Percentiles rank a stretch among this genome's conserved stretches.
Evolutionary conservation across 768 basidiomycete species (phyloP).

Genomic region (Daedaleopsis nitida): DNA sequence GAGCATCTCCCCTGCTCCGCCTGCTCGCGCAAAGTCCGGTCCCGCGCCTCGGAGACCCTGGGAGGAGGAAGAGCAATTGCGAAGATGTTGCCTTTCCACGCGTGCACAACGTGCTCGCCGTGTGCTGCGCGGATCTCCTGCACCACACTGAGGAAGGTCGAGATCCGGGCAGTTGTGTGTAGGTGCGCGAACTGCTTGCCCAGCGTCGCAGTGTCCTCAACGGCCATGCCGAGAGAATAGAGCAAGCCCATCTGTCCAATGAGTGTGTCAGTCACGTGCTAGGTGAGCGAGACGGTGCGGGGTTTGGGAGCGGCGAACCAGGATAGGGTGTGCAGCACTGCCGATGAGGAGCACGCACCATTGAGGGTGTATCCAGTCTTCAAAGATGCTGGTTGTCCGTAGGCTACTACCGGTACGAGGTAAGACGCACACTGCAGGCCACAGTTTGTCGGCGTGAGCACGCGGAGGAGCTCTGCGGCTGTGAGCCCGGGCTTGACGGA

Average conservation of each 20-base stretch:
- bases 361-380: too few species aligned
- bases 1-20: conserved; percentile 7
- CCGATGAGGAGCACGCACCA: too few species aligned
- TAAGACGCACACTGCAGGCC: too few species aligned
- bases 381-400: too few species aligned
- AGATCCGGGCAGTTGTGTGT: conserved; percentile 27
- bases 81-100: conserved; percentile 20
- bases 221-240: conserved; percentile 24
- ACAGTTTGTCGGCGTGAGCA: too few species aligned
- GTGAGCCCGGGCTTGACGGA: background rate
- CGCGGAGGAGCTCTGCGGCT: too few species aligned
- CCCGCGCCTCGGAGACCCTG: conserved; percentile 16
- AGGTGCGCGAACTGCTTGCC: conserved; percentile 35
- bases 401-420: too few species aligned
- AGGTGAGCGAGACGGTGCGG: too few species aligned
- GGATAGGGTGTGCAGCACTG: too few species aligned
- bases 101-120: conserved; percentile 21
- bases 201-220: conserved; percentile 35
- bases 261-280: too few species aligned
- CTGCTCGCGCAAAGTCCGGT: conserved; percentile 16
- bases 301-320: too few species aligned
- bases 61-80: conserved; percentile 25
- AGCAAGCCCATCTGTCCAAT: too few species aligned
- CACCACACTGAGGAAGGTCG: conserved; percentile 27
- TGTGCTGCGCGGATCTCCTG: conserved; percentile 26